Base-by-base conservation (phyloP, 495 filamentous ascomycete genomes). In the Saxispiralis lemnorum region DNA sequence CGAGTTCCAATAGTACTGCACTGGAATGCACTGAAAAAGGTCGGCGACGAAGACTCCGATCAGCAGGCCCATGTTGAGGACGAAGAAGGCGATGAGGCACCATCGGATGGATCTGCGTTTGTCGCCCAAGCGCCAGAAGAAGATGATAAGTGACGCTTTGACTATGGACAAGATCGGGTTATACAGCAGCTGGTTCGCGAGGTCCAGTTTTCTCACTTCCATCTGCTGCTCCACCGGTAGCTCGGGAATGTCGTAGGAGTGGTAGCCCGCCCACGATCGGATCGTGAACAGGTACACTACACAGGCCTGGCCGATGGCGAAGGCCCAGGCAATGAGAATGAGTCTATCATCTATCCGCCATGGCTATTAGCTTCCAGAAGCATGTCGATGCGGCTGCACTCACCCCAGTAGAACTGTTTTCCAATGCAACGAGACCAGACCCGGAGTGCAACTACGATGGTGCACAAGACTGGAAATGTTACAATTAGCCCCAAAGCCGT, bases 91-190 rank as follows among this genome's bases (percentile, higher is more conserved):
- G 35, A 63, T 62, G 31, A 71, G 66, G 11, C 66, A 45, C 24
- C 48, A 44, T 2, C 63, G 61, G 30, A 70, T 61, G 18, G 55
- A 7, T 7, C 46, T 53, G 0, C 61, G 60, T 15, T 39, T 51
- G 17, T 56, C 59, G 9, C 61, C 64, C 0, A 74, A 59, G 12
- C 70, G 67, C 31, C 61, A 59, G 17, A 73, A 59, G 47, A 75
- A 72, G 33, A 67, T 15, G 17, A 74, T 56, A 34, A 72, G 62
- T 0, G 71, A 73, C 0, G 68, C 54, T 55, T 79, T 78, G 47
- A 75, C 69, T 7, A 75, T 55, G 9, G 74, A 66, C 31, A 81
- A 57, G 44, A 75, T 68, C 0, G 74, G 75, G 47, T 78, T 77
- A 53, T 80, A 79, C 17, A 78, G 52, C 24, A 77, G 63, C 49